phyloP scores from a whole-genome alignment of 257 asterid species.

The Forsythia viridissima region DNA sequence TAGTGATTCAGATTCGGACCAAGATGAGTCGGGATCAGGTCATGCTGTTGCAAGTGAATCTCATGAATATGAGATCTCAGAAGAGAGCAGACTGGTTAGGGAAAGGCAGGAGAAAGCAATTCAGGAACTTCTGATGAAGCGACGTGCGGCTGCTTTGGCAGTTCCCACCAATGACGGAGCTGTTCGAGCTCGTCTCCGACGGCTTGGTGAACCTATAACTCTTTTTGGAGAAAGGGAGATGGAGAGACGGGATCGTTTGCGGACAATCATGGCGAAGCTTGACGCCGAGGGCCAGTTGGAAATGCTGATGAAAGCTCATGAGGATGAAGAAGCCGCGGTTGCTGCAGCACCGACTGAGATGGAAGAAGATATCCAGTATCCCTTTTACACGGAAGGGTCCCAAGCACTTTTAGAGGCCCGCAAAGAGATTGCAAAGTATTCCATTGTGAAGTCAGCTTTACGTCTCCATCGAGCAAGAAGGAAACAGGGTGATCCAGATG shows the following conservation, averaged over 20 bases:
- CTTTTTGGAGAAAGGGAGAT: constrained; percentile 93
- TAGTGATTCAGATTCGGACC: constrained; percentile 67
- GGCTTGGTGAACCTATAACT: constrained; percentile 93
- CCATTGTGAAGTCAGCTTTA: constrained; percentile 74
- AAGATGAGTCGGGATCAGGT: constrained; percentile 43
- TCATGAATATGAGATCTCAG: constrained; percentile 80
- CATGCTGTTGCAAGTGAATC: constrained; percentile 32
- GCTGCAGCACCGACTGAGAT: constrained; percentile 44
- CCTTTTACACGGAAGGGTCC: constrained; percentile 90
- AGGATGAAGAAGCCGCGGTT: constrained; percentile 80
- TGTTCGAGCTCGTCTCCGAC: constrained; percentile 77
- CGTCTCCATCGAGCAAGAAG: constrained; percentile 83
- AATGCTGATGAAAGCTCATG: constrained; percentile 90
- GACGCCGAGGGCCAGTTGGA: constrained; percentile 90
- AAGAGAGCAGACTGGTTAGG: constrained; percentile 57
- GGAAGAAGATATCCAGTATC: constrained; percentile 84
- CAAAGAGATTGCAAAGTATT: constrained; percentile 69
- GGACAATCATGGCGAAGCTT: constrained; percentile 78
- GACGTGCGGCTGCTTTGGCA: constrained; percentile 88
- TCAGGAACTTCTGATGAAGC: constrained; percentile 84
- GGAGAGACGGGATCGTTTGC: constrained; percentile 93
- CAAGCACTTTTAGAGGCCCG: constrained; percentile 69
- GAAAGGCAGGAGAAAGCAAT: constrained; percentile 89
- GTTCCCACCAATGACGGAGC: constrained; percentile 93
- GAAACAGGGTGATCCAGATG: constrained; percentile 91